phyloP scores from a whole-genome alignment of 768 basidiomycete genomes.

The Podaxis sp. region DNA sequence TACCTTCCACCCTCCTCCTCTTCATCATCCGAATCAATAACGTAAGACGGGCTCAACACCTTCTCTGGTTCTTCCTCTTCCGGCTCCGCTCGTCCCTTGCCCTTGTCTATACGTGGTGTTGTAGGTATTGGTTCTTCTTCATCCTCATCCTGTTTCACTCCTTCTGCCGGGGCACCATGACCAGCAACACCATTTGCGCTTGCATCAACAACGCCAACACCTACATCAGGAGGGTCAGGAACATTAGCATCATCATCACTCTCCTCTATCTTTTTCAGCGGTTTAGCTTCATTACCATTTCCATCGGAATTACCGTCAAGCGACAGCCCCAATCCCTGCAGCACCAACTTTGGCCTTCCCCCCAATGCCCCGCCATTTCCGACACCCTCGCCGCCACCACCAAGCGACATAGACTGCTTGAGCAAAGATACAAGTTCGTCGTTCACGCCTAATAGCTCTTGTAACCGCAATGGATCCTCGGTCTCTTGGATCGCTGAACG shows the following conservation, averaged over 20 bases:
- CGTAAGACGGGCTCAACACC: slow-evolving; percentile 64
- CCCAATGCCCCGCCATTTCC: background rate
- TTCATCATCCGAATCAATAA: slow-evolving; percentile 47
- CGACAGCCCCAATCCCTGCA: slow-evolving; percentile 42
- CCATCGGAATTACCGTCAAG: slow-evolving; percentile 22
- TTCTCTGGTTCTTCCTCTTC: slow-evolving; percentile 66
- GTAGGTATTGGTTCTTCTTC: slow-evolving; percentile 35
- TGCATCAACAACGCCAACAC: background rate
- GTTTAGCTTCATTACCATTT: slow-evolving; percentile 14
- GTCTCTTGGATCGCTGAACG: slow-evolving; percentile 48
- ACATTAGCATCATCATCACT: slow-evolving; percentile 1
- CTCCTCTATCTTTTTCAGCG: slow-evolving; percentile 3
- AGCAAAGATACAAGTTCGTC: slow-evolving; percentile 64
- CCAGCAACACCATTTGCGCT: background rate
- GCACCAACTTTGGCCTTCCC: slow-evolving; percentile 30
- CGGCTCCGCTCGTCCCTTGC: slow-evolving; percentile 68
- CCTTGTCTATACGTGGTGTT: slow-evolving; percentile 73
- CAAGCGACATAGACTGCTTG: slow-evolving; percentile 35
- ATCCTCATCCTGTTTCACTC: slow-evolving; percentile 18
- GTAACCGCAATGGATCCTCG: slow-evolving; percentile 55
- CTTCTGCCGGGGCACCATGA: slow-evolving; percentile 12
- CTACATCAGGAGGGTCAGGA: slow-evolving; percentile 4
- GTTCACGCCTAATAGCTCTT: slow-evolving; percentile 66
- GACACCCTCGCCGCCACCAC: slow-evolving; percentile 12
- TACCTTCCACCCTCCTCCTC: slow-evolving; percentile 46